Conservation (phyloP, 2,329 filamentous ascomycete genomes). For the Colletotrichum sp. region DNA sequence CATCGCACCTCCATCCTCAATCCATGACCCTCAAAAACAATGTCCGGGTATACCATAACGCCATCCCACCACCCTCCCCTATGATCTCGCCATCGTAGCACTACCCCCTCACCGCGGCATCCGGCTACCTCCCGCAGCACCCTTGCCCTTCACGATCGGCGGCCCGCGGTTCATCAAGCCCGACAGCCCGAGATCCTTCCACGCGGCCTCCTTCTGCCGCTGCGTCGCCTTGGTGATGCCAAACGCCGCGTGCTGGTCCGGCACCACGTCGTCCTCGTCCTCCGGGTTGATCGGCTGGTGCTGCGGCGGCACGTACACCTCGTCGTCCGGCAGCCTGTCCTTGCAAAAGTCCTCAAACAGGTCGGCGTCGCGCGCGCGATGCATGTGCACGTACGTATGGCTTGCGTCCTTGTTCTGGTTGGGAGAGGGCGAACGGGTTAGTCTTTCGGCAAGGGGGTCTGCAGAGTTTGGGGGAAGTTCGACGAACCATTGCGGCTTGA, state of each 20-base stretch:
- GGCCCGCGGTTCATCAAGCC: slow-evolving; percentile 73
- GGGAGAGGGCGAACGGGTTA: not conserved
- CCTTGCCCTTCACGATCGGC: slow-evolving; percentile 17
- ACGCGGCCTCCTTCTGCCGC: slow-evolving; percentile 71
- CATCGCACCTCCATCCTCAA: not conserved
- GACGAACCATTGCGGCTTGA: not conserved
- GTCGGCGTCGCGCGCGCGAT: slow-evolving; percentile 73
- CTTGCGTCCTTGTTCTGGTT: slow-evolving; percentile 74
- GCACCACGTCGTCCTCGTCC: slow-evolving; percentile 87
- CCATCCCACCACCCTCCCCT: not conserved
- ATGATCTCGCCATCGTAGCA: not conserved
- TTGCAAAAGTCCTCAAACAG: slow-evolving; percentile 78
- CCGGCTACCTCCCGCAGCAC: slow-evolving; percentile 18
- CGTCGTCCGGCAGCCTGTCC: slow-evolving; percentile 74
- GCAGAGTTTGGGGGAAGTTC: too few species aligned
- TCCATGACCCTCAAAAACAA: not conserved
- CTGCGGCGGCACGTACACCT: slow-evolving; percentile 81
- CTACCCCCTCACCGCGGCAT: not conserved
- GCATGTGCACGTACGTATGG: slow-evolving; percentile 80
- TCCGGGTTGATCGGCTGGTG: slow-evolving; percentile 86
- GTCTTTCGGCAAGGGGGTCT: not conserved
- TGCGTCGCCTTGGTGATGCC: slow-evolving; percentile 84
- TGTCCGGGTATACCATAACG: slow-evolving; percentile 15
- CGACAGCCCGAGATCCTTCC: slow-evolving; percentile 79
- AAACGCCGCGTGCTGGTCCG: slow-evolving; percentile 87